Evolutionary conservation across 2,329 filamentous ascomycete species (phyloP).

Genomic region (Fusarium sp.): DNA sequence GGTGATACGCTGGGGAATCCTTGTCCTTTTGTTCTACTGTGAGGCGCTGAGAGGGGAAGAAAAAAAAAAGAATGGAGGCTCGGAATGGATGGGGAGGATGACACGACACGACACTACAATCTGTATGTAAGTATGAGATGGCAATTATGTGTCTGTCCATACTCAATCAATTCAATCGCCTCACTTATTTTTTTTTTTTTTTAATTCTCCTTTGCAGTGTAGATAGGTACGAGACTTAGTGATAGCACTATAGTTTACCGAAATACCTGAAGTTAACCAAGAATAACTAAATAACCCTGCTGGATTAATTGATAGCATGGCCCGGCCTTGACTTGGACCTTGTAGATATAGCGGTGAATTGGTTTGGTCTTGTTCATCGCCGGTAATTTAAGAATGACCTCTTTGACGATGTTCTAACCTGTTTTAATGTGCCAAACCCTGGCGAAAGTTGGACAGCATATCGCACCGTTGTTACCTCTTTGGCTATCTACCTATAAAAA

Average conservation of each 20-base stretch:
- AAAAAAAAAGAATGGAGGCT: neutral
- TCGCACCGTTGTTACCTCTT: neutral
- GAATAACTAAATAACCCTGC: neutral
- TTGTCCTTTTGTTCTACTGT: constrained; percentile 36
- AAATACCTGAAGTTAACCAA: constrained; percentile 4
- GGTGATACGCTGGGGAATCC: constrained; percentile 46
- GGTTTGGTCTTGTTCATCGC: neutral
- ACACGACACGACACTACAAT: constrained; percentile 44
- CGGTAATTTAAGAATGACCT: neutral
- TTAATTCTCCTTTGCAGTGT: too few species aligned
- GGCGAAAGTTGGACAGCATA: neutral
- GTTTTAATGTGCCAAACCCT: neutral
- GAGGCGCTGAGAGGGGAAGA: constrained; percentile 27
- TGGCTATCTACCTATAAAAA: too few species aligned
- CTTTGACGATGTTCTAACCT: neutral
- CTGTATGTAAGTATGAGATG: constrained; percentile 13
- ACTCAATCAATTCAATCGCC: constrained; percentile 6
- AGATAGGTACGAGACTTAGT: too few species aligned
- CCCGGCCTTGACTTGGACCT: neutral
- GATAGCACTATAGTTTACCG: neutral
- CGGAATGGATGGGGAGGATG: constrained; percentile 18
- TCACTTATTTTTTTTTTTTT: neutral
- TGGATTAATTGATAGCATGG: constrained; percentile 5
- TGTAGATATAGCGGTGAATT: constrained; percentile 6
- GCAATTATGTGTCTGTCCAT: neutral